Evolutionary conservation across 2,329 filamentous ascomycete genomes (phyloP).

Genomic region (Lasiodiplodia sp.): DNA sequence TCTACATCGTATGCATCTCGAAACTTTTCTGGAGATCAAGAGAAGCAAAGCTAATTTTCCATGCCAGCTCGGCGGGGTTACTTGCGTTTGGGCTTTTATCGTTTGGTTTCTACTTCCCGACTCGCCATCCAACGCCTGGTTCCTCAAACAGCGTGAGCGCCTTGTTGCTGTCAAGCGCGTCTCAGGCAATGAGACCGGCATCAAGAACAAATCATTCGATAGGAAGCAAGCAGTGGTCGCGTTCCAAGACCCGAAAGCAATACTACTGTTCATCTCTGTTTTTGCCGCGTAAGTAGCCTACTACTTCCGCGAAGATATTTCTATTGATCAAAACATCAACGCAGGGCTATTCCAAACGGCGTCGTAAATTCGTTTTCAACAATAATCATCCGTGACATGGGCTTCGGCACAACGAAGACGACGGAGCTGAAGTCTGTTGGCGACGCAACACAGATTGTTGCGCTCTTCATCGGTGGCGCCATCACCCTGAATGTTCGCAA

Average conservation of each 20-base stretch:
- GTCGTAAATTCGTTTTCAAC: slow-evolving; percentile 49
- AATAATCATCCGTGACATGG: slow-evolving; percentile 46
- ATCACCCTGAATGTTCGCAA: slow-evolving; percentile 48
- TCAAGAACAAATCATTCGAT: slow-evolving; percentile 45
- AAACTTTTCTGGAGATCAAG: not conserved
- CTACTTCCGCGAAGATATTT: not conserved
- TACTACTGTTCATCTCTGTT: not conserved
- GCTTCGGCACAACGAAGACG: slow-evolving; percentile 45
- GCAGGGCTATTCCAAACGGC: slow-evolving; percentile 42
- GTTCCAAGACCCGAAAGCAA: slow-evolving; percentile 42
- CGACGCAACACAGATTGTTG: slow-evolving; percentile 48
- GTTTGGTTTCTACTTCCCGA: slow-evolving; percentile 45
- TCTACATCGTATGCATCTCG: slow-evolving; percentile 36
- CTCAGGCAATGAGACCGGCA: slow-evolving; percentile 44
- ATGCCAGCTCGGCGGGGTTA: slow-evolving; percentile 40
- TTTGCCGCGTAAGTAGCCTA: not conserved
- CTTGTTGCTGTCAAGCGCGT: slow-evolving; percentile 43
- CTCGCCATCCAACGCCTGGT: slow-evolving; percentile 42
- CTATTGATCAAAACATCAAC: not conserved
- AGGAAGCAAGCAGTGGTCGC: slow-evolving; percentile 39
- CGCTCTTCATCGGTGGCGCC: slow-evolving; percentile 45
- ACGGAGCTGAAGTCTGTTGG: slow-evolving; percentile 47
- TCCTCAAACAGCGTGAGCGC: slow-evolving; percentile 41
- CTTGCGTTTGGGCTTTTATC: slow-evolving; percentile 43
- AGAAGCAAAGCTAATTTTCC: not conserved